Evolutionary conservation across 345 rosid species (phyloP), one percentile per base, ranked within the genome.

Genomic region (Turnera subulata): DNA sequence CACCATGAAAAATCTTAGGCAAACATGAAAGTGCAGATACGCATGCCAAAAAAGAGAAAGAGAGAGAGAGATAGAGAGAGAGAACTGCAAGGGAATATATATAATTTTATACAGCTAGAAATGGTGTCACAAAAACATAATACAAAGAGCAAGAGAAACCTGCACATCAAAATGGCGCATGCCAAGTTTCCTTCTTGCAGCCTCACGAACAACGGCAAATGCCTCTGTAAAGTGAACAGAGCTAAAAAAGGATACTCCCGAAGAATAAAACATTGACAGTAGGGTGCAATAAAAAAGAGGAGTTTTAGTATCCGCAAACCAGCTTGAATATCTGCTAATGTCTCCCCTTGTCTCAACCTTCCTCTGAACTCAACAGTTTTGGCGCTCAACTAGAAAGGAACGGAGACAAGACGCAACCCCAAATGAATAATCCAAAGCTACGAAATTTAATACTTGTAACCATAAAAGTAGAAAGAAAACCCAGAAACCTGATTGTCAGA

Each of bases 161-260:
- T 88, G 98, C 74, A 91, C 98, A 47, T 91, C 96, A 81, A 91
- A 91, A 78, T 91, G 98, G 66, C 98, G 96, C 98, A 91, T 91
- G 42, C 95, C 96, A 77, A 91, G 95, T 62, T 86, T 91, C 82
- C 98, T 84, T 65, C 65, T 86, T 46, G 96, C 96, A 68, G 98
- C 96, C 78, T 88, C 96, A 43, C 98, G 98, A 64, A 88, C 98
- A 65, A 88, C 95, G 5, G 95, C 85, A 81, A 86, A 88, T 8
- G 89, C 96, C 78, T 88, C 98, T 88, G 73, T 2, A 58, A 69
- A 39, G 56, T 46, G 58, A 56, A 13, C 38, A 57, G 24, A 39
- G 45, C 13, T 45, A 6, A 16, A 51, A 52, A n/a, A n/a, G n/a
- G 8, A 56, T 26, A 8, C 35, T 29, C 35, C 8, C 8, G 5